Base-by-base conservation (phyloP, 2,329 filamentous ascomycete genomes). In the Penicillium crustosum region DNA sequence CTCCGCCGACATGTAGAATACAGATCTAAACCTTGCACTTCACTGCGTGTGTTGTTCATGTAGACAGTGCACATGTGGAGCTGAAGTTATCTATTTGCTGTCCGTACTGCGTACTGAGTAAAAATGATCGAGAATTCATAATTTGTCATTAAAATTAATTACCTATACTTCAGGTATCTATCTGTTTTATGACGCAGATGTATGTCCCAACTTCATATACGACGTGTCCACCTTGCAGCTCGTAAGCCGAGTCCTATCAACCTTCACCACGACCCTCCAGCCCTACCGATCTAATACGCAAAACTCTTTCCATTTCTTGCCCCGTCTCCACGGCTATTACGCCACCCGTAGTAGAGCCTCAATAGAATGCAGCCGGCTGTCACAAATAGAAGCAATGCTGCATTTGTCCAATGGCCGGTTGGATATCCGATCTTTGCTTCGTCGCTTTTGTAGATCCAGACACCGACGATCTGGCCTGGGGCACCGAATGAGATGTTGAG, bases 401-500 rank as follows among this genome's bases (percentile, higher is more conserved):
- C 85, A 68, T 89, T 88, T 5, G 81, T 82, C 83, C 85, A 89
- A 68, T 90, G 87, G 0, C 88, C 88, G 0, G 87, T 90, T 0
- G 86, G 86, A 69, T 89, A 90, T 0, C 88, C 88, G 10, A 64
- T 73, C 23, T 75, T 70, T 19, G 80, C 82, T 71, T 91, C 86
- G 12, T 82, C 75, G 1, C 83, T 78, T 67, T 87, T 88, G 74
- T 90, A 90, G 60, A 89, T 90, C 87, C 87, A 91, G 1, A 89
- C 86, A 0, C 87, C 88, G 0, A 85, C 82, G 41, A 91, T 90
- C 71, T 90, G 88, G 0, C 88, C 88, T 0, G 87, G 80, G 0
- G 86, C 87, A 0, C 86, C 87, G 49, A 89, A 80, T 2, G 84
- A 86, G 17, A 90, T 83, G 61, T 90, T 90, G 60, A 91, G 73